Evolutionary conservation across 1,284 basidiomycete genomes (phyloP), one percentile per base, ranked within the genome.

Genomic region (Cryptococcus sp.): DNA sequence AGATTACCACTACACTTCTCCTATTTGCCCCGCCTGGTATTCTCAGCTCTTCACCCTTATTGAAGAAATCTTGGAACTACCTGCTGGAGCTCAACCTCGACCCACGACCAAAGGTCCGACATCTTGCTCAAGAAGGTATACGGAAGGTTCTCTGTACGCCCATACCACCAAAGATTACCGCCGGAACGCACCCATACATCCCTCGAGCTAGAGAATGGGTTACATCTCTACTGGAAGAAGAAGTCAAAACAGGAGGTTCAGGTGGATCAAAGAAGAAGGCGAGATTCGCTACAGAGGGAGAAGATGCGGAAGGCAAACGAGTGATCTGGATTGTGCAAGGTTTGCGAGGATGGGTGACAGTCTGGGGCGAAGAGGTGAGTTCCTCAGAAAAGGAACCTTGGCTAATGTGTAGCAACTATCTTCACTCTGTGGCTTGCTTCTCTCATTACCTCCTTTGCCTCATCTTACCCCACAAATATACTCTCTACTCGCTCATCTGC

Each of bases 61-160:
- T 87, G 83, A 65, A 79, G 78, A 60, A 84, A 80, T 66, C 86
- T 79, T 74, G 77, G 70, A 82, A 88, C 64, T 84, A 88, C 47
- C 86, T 95, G 48, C 79, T 98, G 48, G 85, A 89, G 58, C 79
- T 98, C 50, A 87, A 85, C 64, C 80, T 92, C 50, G 95, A 98
- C 78, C 83, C 86, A 2, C 81, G 95, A 46, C 95, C 96, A 38
- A 98, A 98, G 79, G 91, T 98, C 48, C 85, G 96, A 56, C 93
- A 86, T 76, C 84, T 87, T 61, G 93, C 95, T 7, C 87, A 88
- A 55, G 92, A 97, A 65, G 83, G 90, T 30, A 82, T 98, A 43
- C 82, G 82, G 60, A 86, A 89, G 62, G 81, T 93, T 4, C 80
- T 94, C 33, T 79, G 81, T 4, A 81, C 82, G 11, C 90, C 92